A percentile compares a stretch with the other conserved stretches of the same genome.
Evolutionary conservation across 1,284 basidiomycete genomes (phyloP).

Genomic region (Melampsora americana): DNA sequence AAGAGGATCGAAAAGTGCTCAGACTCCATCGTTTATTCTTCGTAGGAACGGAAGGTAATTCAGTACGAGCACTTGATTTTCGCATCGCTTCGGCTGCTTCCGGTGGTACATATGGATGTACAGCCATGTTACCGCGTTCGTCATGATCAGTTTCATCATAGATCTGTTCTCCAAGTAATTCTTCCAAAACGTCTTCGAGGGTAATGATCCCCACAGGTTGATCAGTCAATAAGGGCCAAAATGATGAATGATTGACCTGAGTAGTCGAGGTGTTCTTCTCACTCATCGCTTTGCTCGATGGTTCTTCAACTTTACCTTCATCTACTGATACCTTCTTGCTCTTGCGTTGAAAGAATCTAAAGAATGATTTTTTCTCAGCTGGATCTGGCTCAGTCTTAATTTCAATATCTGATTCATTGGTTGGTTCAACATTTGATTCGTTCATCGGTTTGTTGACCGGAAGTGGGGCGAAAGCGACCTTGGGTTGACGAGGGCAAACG

Average conservation of each 20-base stretch:
- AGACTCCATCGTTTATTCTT: too few relatives aligned
- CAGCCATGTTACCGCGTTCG: slow-evolving; percentile 31
- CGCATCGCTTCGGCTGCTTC: slow-evolving; percentile 26
- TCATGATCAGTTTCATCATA: slow-evolving; percentile 64
- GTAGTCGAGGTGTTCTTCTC: not conserved
- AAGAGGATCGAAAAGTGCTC: too few relatives aligned
- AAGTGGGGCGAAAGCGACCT: slow-evolving; percentile 78
- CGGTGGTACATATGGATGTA: slow-evolving; percentile 29
- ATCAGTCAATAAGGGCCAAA: not conserved
- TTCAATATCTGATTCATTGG: slow-evolving; percentile 48
- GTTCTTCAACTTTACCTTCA: not conserved
- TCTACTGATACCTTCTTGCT: slow-evolving; percentile 56
- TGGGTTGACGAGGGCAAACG: slow-evolving; percentile 68
- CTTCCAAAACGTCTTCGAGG: slow-evolving; percentile 90
- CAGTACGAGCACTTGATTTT: not conserved
- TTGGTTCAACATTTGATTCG: slow-evolving; percentile 52
- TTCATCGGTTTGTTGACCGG: slow-evolving; percentile 56
- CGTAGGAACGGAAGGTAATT: not conserved
- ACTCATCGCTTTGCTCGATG: not conserved
- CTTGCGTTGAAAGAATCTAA: slow-evolving; percentile 66
- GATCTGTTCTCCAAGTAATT: slow-evolving; percentile 83
- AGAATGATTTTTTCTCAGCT: slow-evolving; percentile 58
- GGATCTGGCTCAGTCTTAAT: slow-evolving; percentile 56
- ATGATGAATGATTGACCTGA: slow-evolving; percentile 51
- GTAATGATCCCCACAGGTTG: slow-evolving; percentile 83